Percentiles rank a stretch among this genome's conserved stretches.
Evolutionary conservation across 169 alveolate genomes (phyloP).

Genomic region (Ichthyophthirius multifiliis): DNA sequence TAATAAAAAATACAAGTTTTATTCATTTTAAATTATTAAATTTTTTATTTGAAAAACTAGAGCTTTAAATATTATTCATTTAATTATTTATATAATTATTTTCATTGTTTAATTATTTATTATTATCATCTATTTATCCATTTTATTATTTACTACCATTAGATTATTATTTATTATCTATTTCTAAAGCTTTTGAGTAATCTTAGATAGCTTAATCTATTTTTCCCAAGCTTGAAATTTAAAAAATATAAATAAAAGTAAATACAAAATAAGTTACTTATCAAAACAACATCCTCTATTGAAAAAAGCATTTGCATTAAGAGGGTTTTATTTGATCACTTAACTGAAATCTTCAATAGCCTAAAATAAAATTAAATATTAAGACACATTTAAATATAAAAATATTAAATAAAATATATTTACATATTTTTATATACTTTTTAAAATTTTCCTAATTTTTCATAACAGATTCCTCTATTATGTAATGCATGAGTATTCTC

Average conservation of each 20-base stretch:
- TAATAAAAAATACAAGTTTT: too few species aligned
- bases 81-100: too few species aligned
- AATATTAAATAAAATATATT: background rate
- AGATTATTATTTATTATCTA: slow-evolving; percentile 57
- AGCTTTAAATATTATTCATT: too few species aligned
- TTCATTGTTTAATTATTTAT: too few species aligned
- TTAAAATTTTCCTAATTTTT: slow-evolving; percentile 57
- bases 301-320: slow-evolving; percentile 85
- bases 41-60: too few species aligned
- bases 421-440: slow-evolving; percentile 10
- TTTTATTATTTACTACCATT: too few species aligned
- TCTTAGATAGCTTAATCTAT: slow-evolving; percentile 69
- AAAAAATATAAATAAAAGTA: background rate
- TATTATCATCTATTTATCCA: too few species aligned
- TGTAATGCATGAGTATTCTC: slow-evolving; percentile 64
- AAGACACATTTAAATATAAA: background rate
- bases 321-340: slow-evolving; percentile 77
- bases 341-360: slow-evolving; percentile 81
- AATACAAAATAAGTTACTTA: slow-evolving; percentile 3
- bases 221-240: slow-evolving; percentile 48
- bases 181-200: slow-evolving; percentile 69
- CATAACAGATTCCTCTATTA: slow-evolving; percentile 70
- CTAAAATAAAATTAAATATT: slow-evolving; percentile 9
- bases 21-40: too few species aligned
- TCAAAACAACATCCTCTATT: slow-evolving; percentile 89